Evolutionary conservation across 1,284 basidiomycete genomes (phyloP).

Genomic region (Cerrena zonata): DNA sequence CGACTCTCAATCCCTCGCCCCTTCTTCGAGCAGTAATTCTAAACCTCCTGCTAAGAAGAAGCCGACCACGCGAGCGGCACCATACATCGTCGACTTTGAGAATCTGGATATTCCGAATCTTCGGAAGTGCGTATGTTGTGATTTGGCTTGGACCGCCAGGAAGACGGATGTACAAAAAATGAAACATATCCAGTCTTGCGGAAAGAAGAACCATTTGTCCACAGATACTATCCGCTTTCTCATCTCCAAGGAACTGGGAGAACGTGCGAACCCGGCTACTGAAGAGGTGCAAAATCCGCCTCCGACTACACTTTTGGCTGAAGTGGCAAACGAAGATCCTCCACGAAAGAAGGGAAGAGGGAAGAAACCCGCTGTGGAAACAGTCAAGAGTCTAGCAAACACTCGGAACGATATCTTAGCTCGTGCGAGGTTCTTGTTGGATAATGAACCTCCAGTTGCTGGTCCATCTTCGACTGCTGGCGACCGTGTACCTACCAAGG

Average conservation of each 20-base stretch:
- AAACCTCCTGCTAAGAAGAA: not conserved
- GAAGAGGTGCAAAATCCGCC: conserved; percentile 15
- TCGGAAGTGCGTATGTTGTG: conserved; percentile 59
- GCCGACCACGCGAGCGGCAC: too few species aligned
- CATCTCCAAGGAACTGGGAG: conserved; percentile 45
- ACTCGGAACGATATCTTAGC: conserved; percentile 50
- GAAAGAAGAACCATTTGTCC: conserved; percentile 50
- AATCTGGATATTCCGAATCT: conserved; percentile 43
- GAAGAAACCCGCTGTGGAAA: conserved; percentile 23
- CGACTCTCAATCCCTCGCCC: too few species aligned
- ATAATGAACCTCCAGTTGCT: conserved; percentile 4
- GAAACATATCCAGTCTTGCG: conserved; percentile 61
- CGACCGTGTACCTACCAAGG: not conserved
- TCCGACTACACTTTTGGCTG: conserved; percentile 49
- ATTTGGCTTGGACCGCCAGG: conserved; percentile 57
- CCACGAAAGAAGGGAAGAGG: conserved; percentile 42
- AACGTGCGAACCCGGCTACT: conserved; percentile 23
- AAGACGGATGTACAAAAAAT: conserved; percentile 60
- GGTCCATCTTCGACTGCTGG: not conserved
- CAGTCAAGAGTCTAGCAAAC: conserved; percentile 41
- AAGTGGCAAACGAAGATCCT: conserved; percentile 40
- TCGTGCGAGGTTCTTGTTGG: conserved; percentile 48
- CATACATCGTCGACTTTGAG: too few species aligned
- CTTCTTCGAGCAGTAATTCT: not conserved
- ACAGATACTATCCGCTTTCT: conserved; percentile 52